These are phyloP conservation scores for Dothistroma pini DNA, from an alignment of 2,329 filamentous ascomycete species.

Conservation along the genomic window DNA sequence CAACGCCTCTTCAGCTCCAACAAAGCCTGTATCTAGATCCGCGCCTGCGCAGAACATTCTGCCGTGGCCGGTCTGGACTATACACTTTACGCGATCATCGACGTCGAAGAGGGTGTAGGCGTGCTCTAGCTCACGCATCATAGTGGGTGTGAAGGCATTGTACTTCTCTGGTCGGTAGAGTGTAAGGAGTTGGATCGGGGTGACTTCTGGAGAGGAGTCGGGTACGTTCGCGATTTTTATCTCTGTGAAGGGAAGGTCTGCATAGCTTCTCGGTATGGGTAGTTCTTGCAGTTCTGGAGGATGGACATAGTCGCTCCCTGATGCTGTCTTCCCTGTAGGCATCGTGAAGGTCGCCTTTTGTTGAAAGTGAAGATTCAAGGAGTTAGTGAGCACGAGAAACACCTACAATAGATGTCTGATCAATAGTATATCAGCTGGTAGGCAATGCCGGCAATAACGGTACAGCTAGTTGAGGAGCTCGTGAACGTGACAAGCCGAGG, in stretches of 20 bases:
- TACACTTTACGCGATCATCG: conserved; percentile 53
- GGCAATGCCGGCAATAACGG: conserved; percentile 4
- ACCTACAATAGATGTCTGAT: conserved; percentile 2
- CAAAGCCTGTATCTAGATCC: conserved; percentile 54
- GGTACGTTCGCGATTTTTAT: conserved; percentile 43
- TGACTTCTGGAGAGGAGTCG: conserved; percentile 50
- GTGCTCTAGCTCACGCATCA: conserved; percentile 58
- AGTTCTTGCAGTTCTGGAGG: conserved; percentile 19
- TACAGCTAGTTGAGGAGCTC: conserved; percentile 1
- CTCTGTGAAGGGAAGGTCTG: conserved; percentile 38
- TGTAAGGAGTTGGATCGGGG: conserved; percentile 60
- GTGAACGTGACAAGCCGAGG: conserved; percentile 3
- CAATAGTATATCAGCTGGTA: not conserved
- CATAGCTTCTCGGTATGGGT: conserved; percentile 33
- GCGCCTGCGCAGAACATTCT: conserved; percentile 55
- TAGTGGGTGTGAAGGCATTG: conserved; percentile 66
- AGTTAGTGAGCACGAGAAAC: not conserved
- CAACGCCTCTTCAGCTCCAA: conserved; percentile 39
- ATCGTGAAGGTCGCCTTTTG: conserved; percentile 3
- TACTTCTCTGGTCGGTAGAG: conserved; percentile 62
- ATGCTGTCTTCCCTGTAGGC: conserved; percentile 10
- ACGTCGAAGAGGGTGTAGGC: conserved; percentile 52
- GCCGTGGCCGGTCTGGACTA: conserved; percentile 54
- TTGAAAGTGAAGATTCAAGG: not conserved
- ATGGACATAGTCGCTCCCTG: conserved; percentile 20